phyloP scores from a whole-genome alignment of 768 basidiomycete species.

The Hygrocybe punicea region DNA sequence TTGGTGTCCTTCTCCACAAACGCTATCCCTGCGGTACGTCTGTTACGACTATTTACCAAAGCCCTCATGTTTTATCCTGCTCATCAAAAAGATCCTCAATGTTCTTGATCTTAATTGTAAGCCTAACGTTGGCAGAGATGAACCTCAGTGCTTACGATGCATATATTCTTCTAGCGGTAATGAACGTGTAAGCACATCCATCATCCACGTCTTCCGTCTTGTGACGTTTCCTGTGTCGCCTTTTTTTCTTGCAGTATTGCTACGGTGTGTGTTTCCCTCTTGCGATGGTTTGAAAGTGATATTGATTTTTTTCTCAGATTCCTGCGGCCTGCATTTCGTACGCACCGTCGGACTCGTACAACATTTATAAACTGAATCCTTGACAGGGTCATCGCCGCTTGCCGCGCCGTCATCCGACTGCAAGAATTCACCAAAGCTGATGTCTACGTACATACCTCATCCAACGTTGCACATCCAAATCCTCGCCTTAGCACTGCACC shows the following conservation, averaged over 20 bases:
- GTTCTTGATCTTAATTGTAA: slow-evolving; percentile 58
- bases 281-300: background rate
- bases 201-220: background rate
- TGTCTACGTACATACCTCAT: slow-evolving; percentile 47
- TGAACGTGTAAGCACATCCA: slow-evolving; percentile 54
- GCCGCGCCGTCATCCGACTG: slow-evolving; percentile 65
- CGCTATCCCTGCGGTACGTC: slow-evolving; percentile 50
- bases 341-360: slow-evolving; percentile 6
- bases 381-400: slow-evolving; percentile 56
- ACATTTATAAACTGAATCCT: slow-evolving; percentile 1
- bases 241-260: slow-evolving; percentile 46
- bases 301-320: slow-evolving; percentile 35
- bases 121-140: slow-evolving; percentile 16
- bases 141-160: background rate
- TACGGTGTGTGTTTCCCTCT: slow-evolving; percentile 38
- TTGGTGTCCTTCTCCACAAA: slow-evolving; percentile 63
- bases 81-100: slow-evolving; percentile 47
- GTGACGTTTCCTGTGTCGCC: background rate
- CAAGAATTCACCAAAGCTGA: slow-evolving; percentile 51
- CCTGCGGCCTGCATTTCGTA: slow-evolving; percentile 68
- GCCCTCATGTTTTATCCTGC: background rate
- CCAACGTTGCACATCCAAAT: slow-evolving; percentile 35
- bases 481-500: slow-evolving; percentile 31
- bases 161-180: slow-evolving; percentile 39
- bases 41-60: background rate